Conservation (phyloP, 768 basidiomycete genomes). For the Russula compacta region DNA sequence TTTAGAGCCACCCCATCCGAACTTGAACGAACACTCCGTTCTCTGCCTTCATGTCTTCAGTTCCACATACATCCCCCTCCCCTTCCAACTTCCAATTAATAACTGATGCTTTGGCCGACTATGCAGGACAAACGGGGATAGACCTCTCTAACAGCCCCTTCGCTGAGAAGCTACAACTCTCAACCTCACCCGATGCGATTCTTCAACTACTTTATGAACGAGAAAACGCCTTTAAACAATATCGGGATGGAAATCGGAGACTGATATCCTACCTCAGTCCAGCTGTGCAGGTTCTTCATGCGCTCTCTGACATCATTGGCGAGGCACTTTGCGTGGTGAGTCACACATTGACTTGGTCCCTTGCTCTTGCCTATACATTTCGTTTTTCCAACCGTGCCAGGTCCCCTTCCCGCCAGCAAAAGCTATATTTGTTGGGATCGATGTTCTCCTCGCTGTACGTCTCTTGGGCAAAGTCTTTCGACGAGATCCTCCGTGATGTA, state of each 20-base stretch:
- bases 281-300: neutral
- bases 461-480: neutral
- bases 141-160: neutral
- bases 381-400: neutral
- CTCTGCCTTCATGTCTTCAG: neutral
- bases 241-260: neutral
- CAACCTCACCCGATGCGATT: neutral
- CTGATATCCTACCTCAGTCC: neutral
- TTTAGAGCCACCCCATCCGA: no score
- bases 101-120: neutral
- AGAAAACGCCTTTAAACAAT: neutral
- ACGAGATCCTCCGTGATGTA: neutral
- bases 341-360: no score
- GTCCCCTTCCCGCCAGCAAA: neutral
- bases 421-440: neutral
- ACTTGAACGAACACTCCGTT: neutral
- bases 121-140: neutral
- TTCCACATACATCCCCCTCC: no score
- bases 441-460: neutral
- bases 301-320: neutral
- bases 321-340: neutral
- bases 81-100: neutral
- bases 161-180: neutral
- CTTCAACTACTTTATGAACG: neutral
- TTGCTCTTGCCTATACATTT: no score